phyloP scores from a whole-genome alignment of 345 rosid species.

The Eucalyptus coolabah region DNA sequence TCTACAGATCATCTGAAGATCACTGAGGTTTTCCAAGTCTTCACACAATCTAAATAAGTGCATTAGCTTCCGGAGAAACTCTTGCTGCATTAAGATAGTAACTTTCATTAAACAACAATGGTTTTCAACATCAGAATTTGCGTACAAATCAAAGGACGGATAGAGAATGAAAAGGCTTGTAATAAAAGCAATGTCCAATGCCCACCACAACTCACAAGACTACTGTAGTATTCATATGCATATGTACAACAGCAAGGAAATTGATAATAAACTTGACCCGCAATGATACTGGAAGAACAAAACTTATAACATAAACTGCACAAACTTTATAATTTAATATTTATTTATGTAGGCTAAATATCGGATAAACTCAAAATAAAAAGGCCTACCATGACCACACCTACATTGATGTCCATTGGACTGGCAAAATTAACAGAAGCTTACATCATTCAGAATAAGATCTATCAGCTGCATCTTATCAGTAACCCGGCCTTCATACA shows the following conservation, averaged over 20 bases:
- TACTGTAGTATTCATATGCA: not conserved
- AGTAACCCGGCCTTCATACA: slow-evolving; percentile 82
- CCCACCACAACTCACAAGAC: not conserved
- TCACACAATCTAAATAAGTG: slow-evolving; percentile 62
- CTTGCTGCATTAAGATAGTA: slow-evolving; percentile 34
- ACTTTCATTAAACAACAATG: not conserved
- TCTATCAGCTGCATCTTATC: slow-evolving; percentile 88
- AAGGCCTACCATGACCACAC: not conserved
- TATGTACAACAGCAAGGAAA: not conserved
- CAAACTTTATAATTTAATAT: not conserved
- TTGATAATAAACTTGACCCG: not conserved
- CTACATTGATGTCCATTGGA: not conserved
- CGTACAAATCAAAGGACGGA: not conserved
- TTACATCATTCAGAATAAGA: slow-evolving; percentile 68
- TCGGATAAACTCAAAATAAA: not conserved
- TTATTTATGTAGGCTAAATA: not conserved
- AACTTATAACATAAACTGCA: not conserved
- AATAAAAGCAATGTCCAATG: not conserved
- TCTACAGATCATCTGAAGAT: slow-evolving; percentile 75
- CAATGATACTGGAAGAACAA: not conserved
- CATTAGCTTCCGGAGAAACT: slow-evolving; percentile 69
- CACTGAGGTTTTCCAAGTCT: slow-evolving; percentile 43
- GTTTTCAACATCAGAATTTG: not conserved
- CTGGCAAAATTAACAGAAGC: slow-evolving; percentile 5
- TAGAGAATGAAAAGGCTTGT: not conserved